Evolutionary conservation across 2,329 filamentous ascomycete species (phyloP).

Genomic region (Diplodia corticola): DNA sequence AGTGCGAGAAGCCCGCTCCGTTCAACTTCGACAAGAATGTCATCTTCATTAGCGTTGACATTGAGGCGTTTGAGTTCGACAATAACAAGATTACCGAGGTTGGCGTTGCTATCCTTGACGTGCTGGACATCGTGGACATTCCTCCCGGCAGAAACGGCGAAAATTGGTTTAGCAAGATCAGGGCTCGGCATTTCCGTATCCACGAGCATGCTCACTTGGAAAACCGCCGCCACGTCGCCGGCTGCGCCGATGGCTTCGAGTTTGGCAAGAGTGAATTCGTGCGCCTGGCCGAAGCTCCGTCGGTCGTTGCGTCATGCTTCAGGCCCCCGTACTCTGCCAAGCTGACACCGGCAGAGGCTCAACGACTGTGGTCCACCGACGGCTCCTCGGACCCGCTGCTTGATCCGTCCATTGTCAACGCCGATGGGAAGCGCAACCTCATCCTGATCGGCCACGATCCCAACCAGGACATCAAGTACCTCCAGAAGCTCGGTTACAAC

Average conservation of each 20-base stretch:
- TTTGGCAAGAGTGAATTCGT: constrained; percentile 68
- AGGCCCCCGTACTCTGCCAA: constrained; percentile 54
- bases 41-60: constrained; percentile 76
- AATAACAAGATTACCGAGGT: constrained; percentile 76
- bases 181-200: constrained; percentile 74
- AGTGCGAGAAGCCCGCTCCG: constrained; percentile 48
- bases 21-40: constrained; percentile 55
- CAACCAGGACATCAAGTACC: constrained; percentile 65
- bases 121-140: constrained; percentile 55
- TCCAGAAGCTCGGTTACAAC: constrained; percentile 66
- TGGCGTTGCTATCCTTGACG: constrained; percentile 80
- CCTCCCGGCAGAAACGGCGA: constrained; percentile 62
- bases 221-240: constrained; percentile 69
- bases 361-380: background rate
- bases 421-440: constrained; percentile 55
- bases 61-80: constrained; percentile 75
- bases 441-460: constrained; percentile 80
- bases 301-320: constrained; percentile 57
- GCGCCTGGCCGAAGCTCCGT: constrained; percentile 45
- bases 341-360: background rate
- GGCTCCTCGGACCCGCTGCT: background rate
- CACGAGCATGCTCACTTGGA: constrained; percentile 64
- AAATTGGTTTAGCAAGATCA: constrained; percentile 68
- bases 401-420: constrained; percentile 24
- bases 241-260: constrained; percentile 71